These are phyloP conservation scores for Stephania japonica DNA, from an alignment of 164 flowering plant species.

Conservation along the genomic window DNA sequence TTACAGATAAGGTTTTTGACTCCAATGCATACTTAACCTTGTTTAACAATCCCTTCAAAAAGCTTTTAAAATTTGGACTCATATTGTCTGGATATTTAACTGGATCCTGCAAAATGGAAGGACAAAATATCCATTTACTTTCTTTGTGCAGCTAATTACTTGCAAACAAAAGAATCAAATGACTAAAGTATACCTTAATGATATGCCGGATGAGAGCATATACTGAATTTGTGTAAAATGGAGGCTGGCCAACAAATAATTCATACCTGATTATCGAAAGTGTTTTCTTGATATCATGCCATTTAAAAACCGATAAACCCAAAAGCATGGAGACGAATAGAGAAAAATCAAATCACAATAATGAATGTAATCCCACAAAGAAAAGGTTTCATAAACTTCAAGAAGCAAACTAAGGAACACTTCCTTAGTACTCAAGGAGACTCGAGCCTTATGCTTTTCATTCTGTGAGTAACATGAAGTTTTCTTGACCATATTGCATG, in stretches of 20 bases:
- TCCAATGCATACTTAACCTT: constrained; percentile 46
- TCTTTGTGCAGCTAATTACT: not conserved
- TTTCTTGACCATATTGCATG: too few species aligned
- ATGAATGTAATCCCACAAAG: too few species aligned
- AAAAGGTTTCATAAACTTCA: too few species aligned
- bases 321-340: not conserved
- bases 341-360: not conserved
- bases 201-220: constrained; percentile 91
- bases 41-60: constrained; percentile 86
- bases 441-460: too few species aligned
- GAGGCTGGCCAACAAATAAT: constrained; percentile 97
- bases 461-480: too few species aligned
- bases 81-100: constrained; percentile 94
- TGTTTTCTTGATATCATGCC: not conserved
- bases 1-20: not conserved
- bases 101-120: constrained; percentile 63
- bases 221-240: constrained; percentile 97
- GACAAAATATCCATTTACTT: not conserved
- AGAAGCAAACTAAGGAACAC: too few species aligned
- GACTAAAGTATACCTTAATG: constrained; percentile 54
- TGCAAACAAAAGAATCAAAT: not conserved
- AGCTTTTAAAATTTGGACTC: constrained; percentile 74
- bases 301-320: not conserved
- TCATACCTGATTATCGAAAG: constrained; percentile 65
- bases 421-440: too few species aligned